Percentiles rank a stretch among this genome's conserved stretches.
Evolutionary conservation across 2,329 filamentous ascomycete genomes (phyloP).

Genomic region (Xenosphaeropsis pyriputrescens): DNA sequence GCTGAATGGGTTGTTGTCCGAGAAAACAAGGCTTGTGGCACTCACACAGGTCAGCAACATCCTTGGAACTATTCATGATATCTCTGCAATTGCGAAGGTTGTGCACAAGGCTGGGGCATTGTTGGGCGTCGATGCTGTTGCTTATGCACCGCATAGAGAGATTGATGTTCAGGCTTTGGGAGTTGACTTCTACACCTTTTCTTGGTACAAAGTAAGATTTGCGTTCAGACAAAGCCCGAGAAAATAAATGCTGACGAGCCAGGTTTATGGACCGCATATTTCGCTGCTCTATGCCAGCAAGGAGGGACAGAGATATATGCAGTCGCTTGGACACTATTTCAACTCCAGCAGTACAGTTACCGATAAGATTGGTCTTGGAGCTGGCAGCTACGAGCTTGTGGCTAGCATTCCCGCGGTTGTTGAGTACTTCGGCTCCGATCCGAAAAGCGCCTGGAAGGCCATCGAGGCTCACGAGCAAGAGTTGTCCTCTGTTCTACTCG

Average conservation of each 20-base stretch:
- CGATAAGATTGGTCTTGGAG: slow-evolving; percentile 54
- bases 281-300: slow-evolving; percentile 53
- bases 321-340: slow-evolving; percentile 52
- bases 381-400: slow-evolving; percentile 55
- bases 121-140: slow-evolving; percentile 62
- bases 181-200: slow-evolving; percentile 66
- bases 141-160: slow-evolving; percentile 57
- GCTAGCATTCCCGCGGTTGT: slow-evolving; percentile 45
- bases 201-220: slow-evolving; percentile 53
- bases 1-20: slow-evolving; percentile 41
- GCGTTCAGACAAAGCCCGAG: not conserved
- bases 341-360: slow-evolving; percentile 43
- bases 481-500: slow-evolving; percentile 42
- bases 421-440: slow-evolving; percentile 37
- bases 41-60: slow-evolving; percentile 66
- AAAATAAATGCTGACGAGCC: slow-evolving; percentile 12
- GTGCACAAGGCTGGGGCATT: slow-evolving; percentile 39
- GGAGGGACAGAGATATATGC: slow-evolving; percentile 37
- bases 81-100: slow-evolving; percentile 35
- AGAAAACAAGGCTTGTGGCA: slow-evolving; percentile 53
- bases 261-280: slow-evolving; percentile 59
- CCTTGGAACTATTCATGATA: slow-evolving; percentile 54
- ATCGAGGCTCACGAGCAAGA: slow-evolving; percentile 44
- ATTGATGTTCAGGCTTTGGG: slow-evolving; percentile 54
- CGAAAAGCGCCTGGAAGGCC: slow-evolving; percentile 27